phyloP scores from a whole-genome alignment of 2,329 filamentous ascomycete genomes.

The Colletotrichum viniferum region DNA sequence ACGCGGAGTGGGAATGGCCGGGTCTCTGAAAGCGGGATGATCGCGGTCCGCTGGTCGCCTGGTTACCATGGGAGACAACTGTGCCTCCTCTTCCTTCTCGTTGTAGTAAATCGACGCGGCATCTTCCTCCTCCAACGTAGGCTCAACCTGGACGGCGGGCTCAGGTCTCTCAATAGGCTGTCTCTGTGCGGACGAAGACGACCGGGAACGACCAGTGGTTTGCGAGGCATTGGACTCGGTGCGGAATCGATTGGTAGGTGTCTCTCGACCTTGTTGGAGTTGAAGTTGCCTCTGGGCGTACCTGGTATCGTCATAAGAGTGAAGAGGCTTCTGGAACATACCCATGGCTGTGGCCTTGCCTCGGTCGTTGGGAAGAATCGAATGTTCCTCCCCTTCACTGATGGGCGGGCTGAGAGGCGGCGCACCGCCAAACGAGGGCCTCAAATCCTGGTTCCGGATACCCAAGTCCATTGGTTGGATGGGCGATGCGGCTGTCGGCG shows the following conservation, averaged over 20 bases:
- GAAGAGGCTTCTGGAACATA: constrained; percentile 70
- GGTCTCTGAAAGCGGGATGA: constrained; percentile 58
- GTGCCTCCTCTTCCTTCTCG: constrained; percentile 42
- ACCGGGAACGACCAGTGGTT: constrained; percentile 46
- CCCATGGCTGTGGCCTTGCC: constrained; percentile 79
- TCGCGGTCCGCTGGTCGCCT: constrained; percentile 57
- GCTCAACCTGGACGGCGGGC: constrained; percentile 30
- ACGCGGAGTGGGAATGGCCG: constrained; percentile 48
- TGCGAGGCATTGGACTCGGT: constrained; percentile 50
- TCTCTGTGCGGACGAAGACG: constrained; percentile 49
- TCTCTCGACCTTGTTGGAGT: constrained; percentile 76
- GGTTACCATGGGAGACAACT: constrained; percentile 40
- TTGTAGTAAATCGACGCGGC: constrained; percentile 46
- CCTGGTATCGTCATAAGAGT: constrained; percentile 83
- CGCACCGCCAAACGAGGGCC: constrained; percentile 33
- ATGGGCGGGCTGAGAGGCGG: constrained; percentile 59
- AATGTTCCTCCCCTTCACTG: constrained; percentile 73
- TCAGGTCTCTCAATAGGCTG: constrained; percentile 37
- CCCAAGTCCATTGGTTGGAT: constrained; percentile 33
- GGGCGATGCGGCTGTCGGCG: constrained; percentile 44
- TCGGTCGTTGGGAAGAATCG: constrained; percentile 72
- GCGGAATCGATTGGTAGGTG: constrained; percentile 52
- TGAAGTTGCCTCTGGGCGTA: constrained; percentile 83
- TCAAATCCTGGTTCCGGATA: constrained; percentile 29
- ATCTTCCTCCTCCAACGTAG: constrained; percentile 36